These are phyloP conservation scores for Cercospora sp. DNA, from an alignment of 2,329 filamentous ascomycete genomes.

Conservation along the genomic window DNA sequence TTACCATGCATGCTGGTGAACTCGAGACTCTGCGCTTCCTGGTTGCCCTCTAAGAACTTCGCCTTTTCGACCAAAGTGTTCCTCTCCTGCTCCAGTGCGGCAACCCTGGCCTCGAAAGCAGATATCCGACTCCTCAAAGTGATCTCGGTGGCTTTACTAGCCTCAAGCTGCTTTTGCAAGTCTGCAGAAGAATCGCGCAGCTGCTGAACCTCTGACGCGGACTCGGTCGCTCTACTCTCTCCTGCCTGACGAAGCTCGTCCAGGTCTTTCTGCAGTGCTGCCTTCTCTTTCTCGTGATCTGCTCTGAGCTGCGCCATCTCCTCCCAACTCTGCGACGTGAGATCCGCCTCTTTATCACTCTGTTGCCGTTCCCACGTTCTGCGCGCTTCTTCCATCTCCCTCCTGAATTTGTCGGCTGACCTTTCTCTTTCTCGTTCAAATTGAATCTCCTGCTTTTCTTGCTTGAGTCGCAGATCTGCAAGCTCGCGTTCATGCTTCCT, in stretches of 20 bases:
- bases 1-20: constrained; percentile 79
- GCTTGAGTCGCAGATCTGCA: constrained; percentile 30
- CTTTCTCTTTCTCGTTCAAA: constrained; percentile 48
- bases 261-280: constrained; percentile 59
- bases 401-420: constrained; percentile 58
- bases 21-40: constrained; percentile 81
- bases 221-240: constrained; percentile 57
- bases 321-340: constrained; percentile 65
- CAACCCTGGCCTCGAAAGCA: constrained; percentile 52
- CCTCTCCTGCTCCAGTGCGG: constrained; percentile 71
- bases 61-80: constrained; percentile 78
- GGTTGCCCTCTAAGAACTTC: constrained; percentile 85
- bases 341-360: constrained; percentile 57
- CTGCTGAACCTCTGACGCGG: constrained; percentile 52
- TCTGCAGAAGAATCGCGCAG: constrained; percentile 33
- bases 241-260: constrained; percentile 53
- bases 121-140: constrained; percentile 58
- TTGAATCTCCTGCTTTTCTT: constrained; percentile 34
- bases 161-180: constrained; percentile 30
- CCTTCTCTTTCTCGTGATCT: constrained; percentile 64
- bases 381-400: constrained; percentile 51
- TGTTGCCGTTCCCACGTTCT: constrained; percentile 46
- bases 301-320: constrained; percentile 66
- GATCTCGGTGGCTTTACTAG: constrained; percentile 62
- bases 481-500: constrained; percentile 34